phyloP scores from a whole-genome alignment of 148 eudicot species.

The Camellia japonica region DNA sequence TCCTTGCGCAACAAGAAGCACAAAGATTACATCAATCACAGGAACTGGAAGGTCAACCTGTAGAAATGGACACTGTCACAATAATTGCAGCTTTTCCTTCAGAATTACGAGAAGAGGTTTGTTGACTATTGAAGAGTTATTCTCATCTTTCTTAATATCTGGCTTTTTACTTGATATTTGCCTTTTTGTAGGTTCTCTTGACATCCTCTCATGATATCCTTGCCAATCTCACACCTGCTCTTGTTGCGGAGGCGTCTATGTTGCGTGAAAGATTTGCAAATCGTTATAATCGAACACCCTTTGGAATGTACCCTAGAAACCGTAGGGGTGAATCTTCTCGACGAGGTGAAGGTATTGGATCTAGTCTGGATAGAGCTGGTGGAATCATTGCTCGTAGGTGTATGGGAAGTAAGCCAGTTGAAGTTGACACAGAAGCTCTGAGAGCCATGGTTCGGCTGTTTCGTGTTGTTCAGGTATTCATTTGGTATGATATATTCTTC shows the following conservation, averaged over 20 bases:
- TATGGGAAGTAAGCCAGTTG: constrained; percentile 67
- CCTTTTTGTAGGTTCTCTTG: constrained; percentile 65
- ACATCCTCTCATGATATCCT: constrained; percentile 97
- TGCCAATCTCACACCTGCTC: constrained; percentile 97
- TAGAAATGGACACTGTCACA: constrained; percentile 97
- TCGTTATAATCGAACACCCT: constrained; percentile 77
- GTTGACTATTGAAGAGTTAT: not conserved
- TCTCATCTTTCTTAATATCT: not conserved
- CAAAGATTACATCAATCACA: constrained; percentile 91
- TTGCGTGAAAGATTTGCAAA: constrained; percentile 93
- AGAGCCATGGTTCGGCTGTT: constrained; percentile 86
- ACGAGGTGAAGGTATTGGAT: constrained; percentile 65
- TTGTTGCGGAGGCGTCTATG: constrained; percentile 99
- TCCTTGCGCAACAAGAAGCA: constrained; percentile 90
- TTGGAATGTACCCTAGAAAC: constrained; percentile 89
- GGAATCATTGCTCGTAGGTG: constrained; percentile 71
- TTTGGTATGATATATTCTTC: constrained; percentile 6
- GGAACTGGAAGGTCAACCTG: constrained; percentile 96
- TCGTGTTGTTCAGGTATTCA: constrained; percentile 87
- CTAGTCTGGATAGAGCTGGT: constrained; percentile 65
- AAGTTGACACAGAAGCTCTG: constrained; percentile 81
- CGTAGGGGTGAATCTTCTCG: constrained; percentile 93
- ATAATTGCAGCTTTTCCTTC: constrained; percentile 98
- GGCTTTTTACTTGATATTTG: not conserved
- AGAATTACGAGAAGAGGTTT: constrained; percentile 94